Base-by-base conservation (phyloP, 768 basidiomycete species). In the Naganishia kalamii region DNA sequence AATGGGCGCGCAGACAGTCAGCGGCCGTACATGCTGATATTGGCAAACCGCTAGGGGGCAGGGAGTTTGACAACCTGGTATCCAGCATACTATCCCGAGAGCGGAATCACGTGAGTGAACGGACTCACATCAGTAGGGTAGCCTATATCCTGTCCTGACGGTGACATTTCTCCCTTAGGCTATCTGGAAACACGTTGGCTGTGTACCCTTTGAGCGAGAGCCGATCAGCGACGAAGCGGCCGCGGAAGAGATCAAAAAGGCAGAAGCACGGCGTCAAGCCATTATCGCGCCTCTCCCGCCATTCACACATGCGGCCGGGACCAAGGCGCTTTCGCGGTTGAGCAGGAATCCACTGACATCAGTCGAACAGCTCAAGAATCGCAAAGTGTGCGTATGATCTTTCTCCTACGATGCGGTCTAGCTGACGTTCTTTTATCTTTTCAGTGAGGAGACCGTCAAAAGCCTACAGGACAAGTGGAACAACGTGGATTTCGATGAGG, bases 281-380 rank as follows among this genome's bases (percentile, higher is more conserved):
- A 62, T 67, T 8, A 52, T 62, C 15, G 66, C 66, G 13, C 51
- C 51, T 13, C 41, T 63, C 19, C 50, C 41, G 37, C 60, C 60
- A 11, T 67, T 62, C 41, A 19, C 27, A 33, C 62, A 61, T 47
- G 41, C 60, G 0, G 59, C 66, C 15, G 66, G 66, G 0, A 67
- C 66, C 3, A 60, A 62, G 25, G 52, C 60, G 17, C 48, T 67
- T 30, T 62, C 49, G 11, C 49, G 51, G 40, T 25, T 67, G 27
- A 49, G 60, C 12, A 57, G 49, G 17, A 61, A 67, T 23, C 40
- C 66, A 2, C 35, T 67, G 29, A 62, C 43, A 2, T 48, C 61
- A 6, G 66, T 67, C 21, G 66, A 67, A n/a, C 66, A 67, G 52
- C 61, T 67, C 10, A 49, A 62, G 27, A 52, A 60, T 6, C 46